phyloP scores from a whole-genome alignment of 2,329 filamentous ascomycete genomes.

The Domatiomyces globalis region DNA sequence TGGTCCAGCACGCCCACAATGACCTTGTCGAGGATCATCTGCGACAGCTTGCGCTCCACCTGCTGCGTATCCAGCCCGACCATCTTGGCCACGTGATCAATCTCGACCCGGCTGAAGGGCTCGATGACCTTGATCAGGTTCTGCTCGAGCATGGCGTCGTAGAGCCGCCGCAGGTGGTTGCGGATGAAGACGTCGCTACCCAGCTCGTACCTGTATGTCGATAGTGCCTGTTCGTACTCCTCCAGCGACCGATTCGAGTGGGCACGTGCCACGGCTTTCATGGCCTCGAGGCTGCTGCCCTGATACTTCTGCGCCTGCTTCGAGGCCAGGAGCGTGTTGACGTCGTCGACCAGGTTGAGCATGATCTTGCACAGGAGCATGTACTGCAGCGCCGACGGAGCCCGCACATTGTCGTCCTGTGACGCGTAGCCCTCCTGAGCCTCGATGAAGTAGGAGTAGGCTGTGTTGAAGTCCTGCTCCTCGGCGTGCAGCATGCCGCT shows the following conservation, averaged over 20 bases:
- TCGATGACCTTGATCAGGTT: conserved; percentile 99
- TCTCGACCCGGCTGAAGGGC: conserved; percentile 93
- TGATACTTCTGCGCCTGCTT: conserved; percentile 97
- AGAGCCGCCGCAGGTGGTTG: conserved; percentile 85
- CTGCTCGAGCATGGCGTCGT: conserved; percentile 98
- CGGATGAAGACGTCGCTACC: conserved; percentile 92
- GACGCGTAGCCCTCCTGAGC: conserved; percentile 92
- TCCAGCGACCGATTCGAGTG: conserved; percentile 92
- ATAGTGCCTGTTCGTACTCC: conserved; percentile 88
- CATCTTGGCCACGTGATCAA: conserved; percentile 93
- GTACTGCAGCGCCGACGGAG: conserved; percentile 96
- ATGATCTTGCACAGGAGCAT: conserved; percentile 99
- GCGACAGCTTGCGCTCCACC: conserved; percentile 93
- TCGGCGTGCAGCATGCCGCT: conserved; percentile 97
- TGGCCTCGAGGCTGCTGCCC: conserved; percentile 88
- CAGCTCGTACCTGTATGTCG: conserved; percentile 81
- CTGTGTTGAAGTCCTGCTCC: conserved; percentile 97
- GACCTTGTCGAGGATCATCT: conserved; percentile 99
- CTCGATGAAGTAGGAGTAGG: conserved; percentile 98
- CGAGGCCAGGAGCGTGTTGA: conserved; percentile 83
- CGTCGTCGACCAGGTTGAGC: conserved; percentile 92
- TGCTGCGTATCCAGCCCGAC: conserved; percentile 90
- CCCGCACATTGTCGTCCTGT: conserved; percentile 73
- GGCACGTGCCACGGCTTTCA: conserved; percentile 95
- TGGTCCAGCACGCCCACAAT: conserved; percentile 96